Base-by-base conservation (phyloP, 2,329 filamentous ascomycete species). In the Dactylellina drechsleri region DNA sequence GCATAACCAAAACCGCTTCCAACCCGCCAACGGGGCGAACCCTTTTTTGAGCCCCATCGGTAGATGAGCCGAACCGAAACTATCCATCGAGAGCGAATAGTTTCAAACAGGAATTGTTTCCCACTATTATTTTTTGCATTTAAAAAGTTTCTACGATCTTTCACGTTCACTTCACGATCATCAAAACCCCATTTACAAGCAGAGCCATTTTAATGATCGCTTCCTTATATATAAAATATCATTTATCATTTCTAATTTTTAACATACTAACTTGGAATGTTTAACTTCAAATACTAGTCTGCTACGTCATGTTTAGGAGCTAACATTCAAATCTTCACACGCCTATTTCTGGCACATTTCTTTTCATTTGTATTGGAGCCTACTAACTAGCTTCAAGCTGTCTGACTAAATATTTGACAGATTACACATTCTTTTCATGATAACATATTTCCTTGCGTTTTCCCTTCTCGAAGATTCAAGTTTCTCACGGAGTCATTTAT, bases 321-420 rank as follows among this genome's bases (percentile, higher is more conserved):
- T 41, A 53, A 61, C 56, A 26, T 45, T 64, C 28, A 26, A 23
- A 50, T 20, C 40, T 62, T 12, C 41, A 47, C 45, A 52, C 56
- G 70, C 70, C 70, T 26, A 58, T 16, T 58, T 49, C 67, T 64
- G 71, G 71, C 71, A 75, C 26, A 7, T 40, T n/a, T 61, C 15
- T 61, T 60, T 65, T 68, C 64, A 28, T 75, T 66, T 67, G 57
- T 67, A 52, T 56, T 23, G 31, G 4, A n/a, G n/a, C 31, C 43
- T 47, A 8, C 5, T 47, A 47, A 6, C 43, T 2, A 18, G 43
- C 5, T 47, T n/a, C 43, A 15, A 47, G 43, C n/a, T 18, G 16
- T 36, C 31, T 36, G 31, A 36, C 10, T 36, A 10, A 36, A 10
- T 36, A 36, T 36, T 5, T 8, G 31, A 36, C 31, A 36, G 31